Base-by-base conservation (phyloP, 75 land plant species). In the Pinus tabuliformis region DNA sequence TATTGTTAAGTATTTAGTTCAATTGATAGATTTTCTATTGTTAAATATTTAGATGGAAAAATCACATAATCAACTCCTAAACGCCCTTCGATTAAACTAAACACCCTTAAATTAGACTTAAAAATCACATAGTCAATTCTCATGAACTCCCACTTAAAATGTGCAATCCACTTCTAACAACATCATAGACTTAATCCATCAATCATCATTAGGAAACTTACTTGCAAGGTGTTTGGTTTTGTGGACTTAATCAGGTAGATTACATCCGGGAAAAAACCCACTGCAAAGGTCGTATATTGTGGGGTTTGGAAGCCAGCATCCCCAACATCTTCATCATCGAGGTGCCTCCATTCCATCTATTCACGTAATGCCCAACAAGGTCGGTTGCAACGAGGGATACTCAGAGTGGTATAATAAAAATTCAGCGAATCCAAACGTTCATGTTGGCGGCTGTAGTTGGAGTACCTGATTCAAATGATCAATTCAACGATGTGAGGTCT, bases 201-300 rank as follows among this genome's bases (percentile, higher is more conserved):
- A 59, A 59, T 59, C n/a, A 18, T 5, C 5, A 16, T 59, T 59
- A 59, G 0, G 20, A 17, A 18, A 18, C 21, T 59, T 2, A 18
- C 20, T 17, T 16, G 20, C 22, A 15, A 59, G 18, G 17, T 59
- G 0, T 59, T 5, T 1, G 6, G 3, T 17, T 16, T 59, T 17
- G 0, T 15, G 4, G 18, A 4, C 5, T n/a, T 17, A 6, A 72
- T 13, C 81, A 89, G 92, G 84, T 84, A 57, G 79, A 91, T 64
- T 91, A 91, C 77, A 83, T 91, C 3, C 79, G 9, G 91, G 91
- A 4, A 70, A 79, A 13, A 91, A 91, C 58, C 92, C 88, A 17
- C 9, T 62, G 73, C 65, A 72, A 0, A 71, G 83, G 74, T 85
- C 88, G 15, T 90, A 88, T 75, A 88, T 90, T 90, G 86, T 85